phyloP scores from a whole-genome alignment of 192 early-diverging fungal species.

The Gaertneriomyces semiglobifer region DNA sequence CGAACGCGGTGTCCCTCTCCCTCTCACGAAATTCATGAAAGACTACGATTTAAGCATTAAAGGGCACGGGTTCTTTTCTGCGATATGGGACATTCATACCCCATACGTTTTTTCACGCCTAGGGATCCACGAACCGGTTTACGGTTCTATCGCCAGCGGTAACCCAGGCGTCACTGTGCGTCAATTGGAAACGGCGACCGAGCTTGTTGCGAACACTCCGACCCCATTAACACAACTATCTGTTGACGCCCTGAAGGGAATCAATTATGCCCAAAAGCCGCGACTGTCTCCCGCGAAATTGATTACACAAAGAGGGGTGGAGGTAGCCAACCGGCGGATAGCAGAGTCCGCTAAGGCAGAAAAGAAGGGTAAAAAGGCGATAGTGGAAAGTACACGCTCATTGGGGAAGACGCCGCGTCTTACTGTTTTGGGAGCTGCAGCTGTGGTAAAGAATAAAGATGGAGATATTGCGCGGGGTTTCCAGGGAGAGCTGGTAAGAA shows the following conservation, averaged over 20 bases:
- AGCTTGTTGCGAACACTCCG: constrained; percentile 22
- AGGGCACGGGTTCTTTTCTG: constrained; percentile 48
- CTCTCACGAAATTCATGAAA: constrained; percentile 33
- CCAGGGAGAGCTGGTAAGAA: constrained; percentile 33
- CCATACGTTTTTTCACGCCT: constrained; percentile 41
- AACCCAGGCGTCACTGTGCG: background rate
- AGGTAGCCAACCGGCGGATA: background rate
- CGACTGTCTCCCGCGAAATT: constrained; percentile 10
- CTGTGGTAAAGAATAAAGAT: constrained; percentile 39
- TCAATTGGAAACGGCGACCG: constrained; percentile 27
- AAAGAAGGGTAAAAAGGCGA: constrained; percentile 24
- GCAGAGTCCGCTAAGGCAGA: constrained; percentile 7
- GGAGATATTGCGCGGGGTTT: constrained; percentile 35
- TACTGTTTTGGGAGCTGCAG: constrained; percentile 37
- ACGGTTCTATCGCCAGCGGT: constrained; percentile 23
- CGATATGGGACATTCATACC: constrained; percentile 43
- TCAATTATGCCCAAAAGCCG: constrained; percentile 33
- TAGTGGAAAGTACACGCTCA: background rate
- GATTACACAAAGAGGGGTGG: constrained; percentile 26
- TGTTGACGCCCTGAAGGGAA: constrained; percentile 10
- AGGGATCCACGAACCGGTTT: constrained; percentile 56
- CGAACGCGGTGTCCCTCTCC: constrained; percentile 16
- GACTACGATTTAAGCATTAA: constrained; percentile 33
- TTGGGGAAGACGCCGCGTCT: constrained; percentile 31
- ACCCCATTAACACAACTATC: constrained; percentile 31